These are phyloP conservation scores for Phytophthora nicotianae DNA, from an alignment of 352 stramenopile species.

Conservation along the genomic window DNA sequence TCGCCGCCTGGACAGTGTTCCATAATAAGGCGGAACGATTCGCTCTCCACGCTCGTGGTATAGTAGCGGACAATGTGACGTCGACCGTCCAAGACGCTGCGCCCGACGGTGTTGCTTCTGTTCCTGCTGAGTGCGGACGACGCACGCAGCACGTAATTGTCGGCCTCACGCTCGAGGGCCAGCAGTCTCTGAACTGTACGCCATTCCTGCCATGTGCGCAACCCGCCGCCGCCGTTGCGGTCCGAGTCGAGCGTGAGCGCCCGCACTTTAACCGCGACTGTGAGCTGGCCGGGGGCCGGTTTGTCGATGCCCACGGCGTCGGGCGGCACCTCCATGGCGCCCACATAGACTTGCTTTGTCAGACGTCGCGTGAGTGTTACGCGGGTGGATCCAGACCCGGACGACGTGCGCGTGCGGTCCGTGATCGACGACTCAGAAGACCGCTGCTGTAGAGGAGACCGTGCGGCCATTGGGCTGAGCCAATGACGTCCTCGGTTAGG, in stretches of 20 bases:
- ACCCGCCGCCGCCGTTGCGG: conserved; percentile 36
- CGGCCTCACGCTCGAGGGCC: conserved; percentile 29
- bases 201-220: conserved; percentile 47
- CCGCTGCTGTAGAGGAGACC: conserved; percentile 26
- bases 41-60: conserved; percentile 46
- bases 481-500: background rate
- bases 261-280: conserved; percentile 42
- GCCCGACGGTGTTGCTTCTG: background rate
- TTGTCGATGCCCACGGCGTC: conserved; percentile 19
- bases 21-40: conserved; percentile 60
- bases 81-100: conserved; percentile 34
- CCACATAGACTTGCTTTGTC: conserved; percentile 39
- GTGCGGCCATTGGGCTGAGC: conserved; percentile 14
- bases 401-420: conserved; percentile 26
- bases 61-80: conserved; percentile 54
- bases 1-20: conserved; percentile 63
- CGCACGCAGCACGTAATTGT: conserved; percentile 14
- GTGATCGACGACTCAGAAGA: conserved; percentile 22
- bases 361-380: conserved; percentile 37
- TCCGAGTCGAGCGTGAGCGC: conserved; percentile 41
- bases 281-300: conserved; percentile 10
- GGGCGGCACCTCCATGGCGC: conserved; percentile 26
- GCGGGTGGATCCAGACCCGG: conserved; percentile 21
- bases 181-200: conserved; percentile 41
- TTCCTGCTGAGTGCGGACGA: conserved; percentile 10